Base-by-base conservation (phyloP, 2,329 filamentous ascomycete species). In the Tolypocladium paradoxum region DNA sequence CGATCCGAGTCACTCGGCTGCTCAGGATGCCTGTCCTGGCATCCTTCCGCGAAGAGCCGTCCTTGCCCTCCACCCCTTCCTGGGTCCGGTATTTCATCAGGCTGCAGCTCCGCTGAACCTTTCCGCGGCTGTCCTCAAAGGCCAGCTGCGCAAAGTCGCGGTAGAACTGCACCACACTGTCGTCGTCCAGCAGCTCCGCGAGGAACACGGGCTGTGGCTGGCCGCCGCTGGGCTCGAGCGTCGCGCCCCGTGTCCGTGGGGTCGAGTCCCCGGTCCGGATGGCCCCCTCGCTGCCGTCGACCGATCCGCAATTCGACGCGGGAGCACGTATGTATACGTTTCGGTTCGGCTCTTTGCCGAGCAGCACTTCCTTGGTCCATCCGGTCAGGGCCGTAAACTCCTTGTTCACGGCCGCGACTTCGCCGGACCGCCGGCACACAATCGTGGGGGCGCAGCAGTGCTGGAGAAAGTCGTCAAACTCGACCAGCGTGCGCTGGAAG, bases 361-460 rank as follows among this genome's bases (percentile, higher is more conserved):
- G 76, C 1, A 99, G 75, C 0, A 97, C 84, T 48, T 93, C 87
- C 64, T 90, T 91, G 51, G 84, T 88, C 93, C 93, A 99, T 6
- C 92, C 93, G 0, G 93, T 96, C 52, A 99, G 74, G 33, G 95
- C 87, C n/a, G 86, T 90, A 61, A 99, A 99, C 67, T 97, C 93
- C 69, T 96, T 96, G 66, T 93, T 95, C 24, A 95, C 90, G 4
- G 89, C 89, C 0, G 90, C 91, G n/a, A 99, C 84, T 68, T 97
- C 93, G 50, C 93, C 93, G 0, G 91, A 96, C 48, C 93, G 83
- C 48, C 93, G 84, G 64, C 90, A 95, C 29, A 97, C 89, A 54
- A 99, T 83, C 0, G 91, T 95, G 0, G 93, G 93, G 4, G 90
- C 95, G 38, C 90, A 90, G 56, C 87, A 90, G 58, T 90, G 84